These are phyloP conservation scores for Madurella fahalii DNA, from an alignment of 2,329 filamentous ascomycete species.

Conservation along the genomic window DNA sequence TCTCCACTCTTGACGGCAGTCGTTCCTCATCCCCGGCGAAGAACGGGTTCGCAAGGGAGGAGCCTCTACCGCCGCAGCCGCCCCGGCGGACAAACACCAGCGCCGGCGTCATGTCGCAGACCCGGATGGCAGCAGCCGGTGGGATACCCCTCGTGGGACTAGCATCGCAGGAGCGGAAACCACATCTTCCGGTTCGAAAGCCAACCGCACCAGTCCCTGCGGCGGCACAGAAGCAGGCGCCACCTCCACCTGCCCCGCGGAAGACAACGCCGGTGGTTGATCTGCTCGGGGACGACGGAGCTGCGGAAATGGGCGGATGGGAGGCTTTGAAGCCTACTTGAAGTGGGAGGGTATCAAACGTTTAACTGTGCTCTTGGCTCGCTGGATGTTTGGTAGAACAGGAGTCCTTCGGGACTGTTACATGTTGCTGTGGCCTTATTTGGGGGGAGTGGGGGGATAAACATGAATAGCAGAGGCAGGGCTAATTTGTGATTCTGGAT, in stretches of 20 bases:
- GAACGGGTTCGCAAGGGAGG: constrained; percentile 6
- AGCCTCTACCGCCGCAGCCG: constrained; percentile 17
- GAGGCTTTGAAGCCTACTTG: constrained; percentile 51
- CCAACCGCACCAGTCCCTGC: constrained; percentile 18
- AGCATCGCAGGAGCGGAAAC: constrained; percentile 18
- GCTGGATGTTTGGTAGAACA: neutral
- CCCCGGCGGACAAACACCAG: constrained; percentile 26
- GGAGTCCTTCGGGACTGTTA: neutral
- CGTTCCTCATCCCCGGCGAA: neutral
- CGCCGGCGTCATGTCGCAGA: constrained; percentile 17
- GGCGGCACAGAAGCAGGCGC: constrained; percentile 25
- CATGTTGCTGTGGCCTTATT: neutral
- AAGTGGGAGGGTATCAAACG: neutral
- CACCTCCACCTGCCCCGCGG: constrained; percentile 30
- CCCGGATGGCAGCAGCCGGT: constrained; percentile 19
- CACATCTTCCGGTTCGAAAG: constrained; percentile 24
- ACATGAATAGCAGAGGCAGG: neutral
- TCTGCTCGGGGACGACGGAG: constrained; percentile 42
- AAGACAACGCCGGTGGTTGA: constrained; percentile 38
- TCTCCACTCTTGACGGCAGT: neutral
- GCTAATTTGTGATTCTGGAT: neutral
- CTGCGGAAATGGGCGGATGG: constrained; percentile 48
- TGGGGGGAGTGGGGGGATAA: neutral
- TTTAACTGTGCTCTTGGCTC: neutral
- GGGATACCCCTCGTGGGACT: constrained; percentile 23